phyloP scores from a whole-genome alignment of 73 alveolate genomes.

The Paraurostyla sp. region DNA sequence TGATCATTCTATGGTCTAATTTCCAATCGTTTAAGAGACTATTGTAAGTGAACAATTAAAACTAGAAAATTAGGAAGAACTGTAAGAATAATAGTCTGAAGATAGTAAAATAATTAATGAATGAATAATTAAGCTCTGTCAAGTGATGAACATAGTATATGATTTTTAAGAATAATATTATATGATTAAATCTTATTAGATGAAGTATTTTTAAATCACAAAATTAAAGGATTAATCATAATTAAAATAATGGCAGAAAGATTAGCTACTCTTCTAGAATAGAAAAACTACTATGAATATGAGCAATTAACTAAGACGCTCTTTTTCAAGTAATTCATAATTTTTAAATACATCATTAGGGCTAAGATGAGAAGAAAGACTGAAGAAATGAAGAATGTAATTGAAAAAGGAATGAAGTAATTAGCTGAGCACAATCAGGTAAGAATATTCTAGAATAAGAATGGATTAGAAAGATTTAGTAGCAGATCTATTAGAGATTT shows the following conservation, averaged over 20 bases:
- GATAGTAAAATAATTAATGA: too few species aligned
- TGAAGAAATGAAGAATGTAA: conserved; percentile 54
- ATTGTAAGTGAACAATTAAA: too few species aligned
- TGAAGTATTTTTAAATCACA: too few species aligned
- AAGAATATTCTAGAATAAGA: background rate
- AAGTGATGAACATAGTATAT: too few species aligned
- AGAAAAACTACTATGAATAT: conserved; percentile 52
- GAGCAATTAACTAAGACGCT: conserved; percentile 49
- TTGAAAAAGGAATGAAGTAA: conserved; percentile 1
- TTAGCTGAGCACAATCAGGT: background rate
- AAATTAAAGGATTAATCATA: background rate
- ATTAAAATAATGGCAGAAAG: conserved; percentile 58
- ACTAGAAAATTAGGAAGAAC: too few species aligned
- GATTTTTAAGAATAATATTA: too few species aligned
- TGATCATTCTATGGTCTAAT: too few species aligned
- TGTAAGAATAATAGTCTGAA: too few species aligned
- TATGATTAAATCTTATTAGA: too few species aligned
- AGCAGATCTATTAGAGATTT: conserved; percentile 46
- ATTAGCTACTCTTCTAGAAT: conserved; percentile 22
- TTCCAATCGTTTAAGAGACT: too few species aligned
- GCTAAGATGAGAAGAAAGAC: conserved; percentile 49
- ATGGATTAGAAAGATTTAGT: conserved; percentile 25
- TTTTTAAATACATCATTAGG: background rate
- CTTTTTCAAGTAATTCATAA: conserved; percentile 55
- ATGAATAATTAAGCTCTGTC: too few species aligned